Evolutionary conservation across 2,329 filamentous ascomycete species (phyloP).

Genomic region (Ophiostoma tasmaniense): DNA sequence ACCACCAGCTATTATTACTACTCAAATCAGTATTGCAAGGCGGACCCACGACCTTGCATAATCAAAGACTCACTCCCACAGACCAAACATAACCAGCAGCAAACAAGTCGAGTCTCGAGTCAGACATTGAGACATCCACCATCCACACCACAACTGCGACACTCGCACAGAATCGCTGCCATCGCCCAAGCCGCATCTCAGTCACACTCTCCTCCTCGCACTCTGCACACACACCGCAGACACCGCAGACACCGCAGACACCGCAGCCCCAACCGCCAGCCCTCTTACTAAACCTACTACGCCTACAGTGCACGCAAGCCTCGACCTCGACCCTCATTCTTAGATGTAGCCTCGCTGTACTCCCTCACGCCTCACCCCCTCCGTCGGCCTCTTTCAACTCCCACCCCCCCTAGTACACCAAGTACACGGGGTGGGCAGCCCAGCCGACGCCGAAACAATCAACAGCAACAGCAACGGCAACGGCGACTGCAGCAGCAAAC

Average conservation of each 20-base stretch:
- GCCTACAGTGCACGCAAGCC: not conserved
- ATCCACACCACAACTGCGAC: not conserved
- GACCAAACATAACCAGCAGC: no score
- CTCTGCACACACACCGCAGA: conserved; percentile 8
- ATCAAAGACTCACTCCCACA: not conserved
- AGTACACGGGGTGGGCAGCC: conserved; percentile 15
- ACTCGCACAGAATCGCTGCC: not conserved
- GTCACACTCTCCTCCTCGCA: not conserved
- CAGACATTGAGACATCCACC: not conserved
- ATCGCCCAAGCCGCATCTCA: not conserved
- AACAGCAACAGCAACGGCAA: not conserved
- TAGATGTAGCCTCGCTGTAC: conserved; percentile 18
- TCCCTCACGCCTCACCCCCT: not conserved
- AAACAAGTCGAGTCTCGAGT: not conserved
- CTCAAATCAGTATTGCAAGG: not conserved
- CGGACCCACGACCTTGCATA: conserved; percentile 1
- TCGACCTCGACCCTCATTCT: not conserved
- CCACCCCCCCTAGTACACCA: conserved; percentile 2
- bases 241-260: no score
- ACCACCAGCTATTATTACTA: not conserved
- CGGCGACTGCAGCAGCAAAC: not conserved
- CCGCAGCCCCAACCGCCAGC: not conserved
- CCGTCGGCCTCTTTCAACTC: not conserved
- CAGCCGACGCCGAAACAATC: conserved; percentile 10
- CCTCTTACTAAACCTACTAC: not conserved